A percentile compares a stretch with the other conserved stretches of the same genome.
Conservation (phyloP, 768 basidiomycete genomes). For the Mrakia frigida region DNA sequence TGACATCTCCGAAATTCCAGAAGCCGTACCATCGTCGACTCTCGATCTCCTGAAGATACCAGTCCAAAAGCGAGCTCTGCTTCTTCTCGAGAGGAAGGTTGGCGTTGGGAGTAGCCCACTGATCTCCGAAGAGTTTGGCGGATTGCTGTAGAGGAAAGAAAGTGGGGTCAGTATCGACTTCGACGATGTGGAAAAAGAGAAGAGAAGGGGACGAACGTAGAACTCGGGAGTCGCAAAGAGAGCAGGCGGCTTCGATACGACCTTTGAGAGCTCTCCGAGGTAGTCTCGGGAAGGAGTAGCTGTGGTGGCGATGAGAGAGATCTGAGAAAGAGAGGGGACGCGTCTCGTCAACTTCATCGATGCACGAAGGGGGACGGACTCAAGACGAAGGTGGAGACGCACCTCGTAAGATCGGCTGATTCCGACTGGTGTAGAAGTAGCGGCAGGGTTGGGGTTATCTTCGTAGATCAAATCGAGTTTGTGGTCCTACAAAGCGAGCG, state of each 20-base stretch:
- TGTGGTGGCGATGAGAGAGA: slow-evolving; percentile 18
- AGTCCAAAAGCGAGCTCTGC: slow-evolving; percentile 7
- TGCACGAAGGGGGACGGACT: no score
- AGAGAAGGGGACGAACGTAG: background rate
- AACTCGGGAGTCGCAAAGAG: slow-evolving; percentile 13
- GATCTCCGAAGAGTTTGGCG: slow-evolving; percentile 4
- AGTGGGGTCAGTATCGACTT: no score
- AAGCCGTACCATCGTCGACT: background rate
- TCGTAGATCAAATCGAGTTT: slow-evolving; percentile 13
- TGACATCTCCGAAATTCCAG: slow-evolving; percentile 18
- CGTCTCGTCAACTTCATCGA: no score
- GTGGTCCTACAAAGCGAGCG: no score
- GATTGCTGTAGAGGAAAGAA: no score
- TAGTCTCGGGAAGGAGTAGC: background rate
- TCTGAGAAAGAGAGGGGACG: background rate
- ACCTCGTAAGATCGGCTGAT: slow-evolving; percentile 5
- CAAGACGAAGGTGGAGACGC: no score
- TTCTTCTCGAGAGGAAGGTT: slow-evolving; percentile 5
- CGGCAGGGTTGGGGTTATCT: slow-evolving; percentile 13
- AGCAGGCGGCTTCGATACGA: background rate
- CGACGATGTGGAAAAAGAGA: no score
- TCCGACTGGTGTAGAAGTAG: background rate
- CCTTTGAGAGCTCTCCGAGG: slow-evolving; percentile 1
- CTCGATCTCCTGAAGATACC: slow-evolving; percentile 18
- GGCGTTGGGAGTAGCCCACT: background rate